phyloP scores from a whole-genome alignment of 2,329 filamentous ascomycete genomes.

The Emericellopsis cladophorae region DNA sequence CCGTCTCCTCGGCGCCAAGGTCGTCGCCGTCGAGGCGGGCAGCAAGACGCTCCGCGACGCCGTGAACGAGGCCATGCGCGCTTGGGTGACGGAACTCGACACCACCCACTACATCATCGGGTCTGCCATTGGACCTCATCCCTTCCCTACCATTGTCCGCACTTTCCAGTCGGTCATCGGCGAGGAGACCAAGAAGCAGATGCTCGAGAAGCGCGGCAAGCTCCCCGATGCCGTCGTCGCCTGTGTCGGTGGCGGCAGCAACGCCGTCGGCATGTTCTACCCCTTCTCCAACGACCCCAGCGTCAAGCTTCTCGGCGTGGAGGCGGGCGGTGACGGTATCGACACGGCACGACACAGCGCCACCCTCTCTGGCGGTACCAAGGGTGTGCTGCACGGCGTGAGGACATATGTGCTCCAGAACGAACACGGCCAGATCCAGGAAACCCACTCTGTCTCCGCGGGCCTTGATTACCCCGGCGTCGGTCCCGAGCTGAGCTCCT shows the following conservation, averaged over 20 bases:
- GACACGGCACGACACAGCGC: conserved; percentile 79
- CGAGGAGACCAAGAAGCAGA: conserved; percentile 84
- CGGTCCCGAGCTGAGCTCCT: conserved; percentile 78
- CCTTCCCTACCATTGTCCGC: conserved; percentile 93
- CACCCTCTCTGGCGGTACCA: conserved; percentile 72
- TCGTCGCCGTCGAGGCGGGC: conserved; percentile 86
- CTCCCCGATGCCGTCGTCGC: conserved; percentile 93
- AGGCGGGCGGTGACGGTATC: conserved; percentile 87
- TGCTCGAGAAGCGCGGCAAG: conserved; percentile 72
- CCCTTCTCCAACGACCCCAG: conserved; percentile 77
- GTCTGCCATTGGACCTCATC: conserved; percentile 92
- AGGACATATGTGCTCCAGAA: conserved; percentile 93
- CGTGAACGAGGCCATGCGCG: conserved; percentile 88
- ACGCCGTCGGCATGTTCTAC: conserved; percentile 96
- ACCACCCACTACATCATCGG: conserved; percentile 98
- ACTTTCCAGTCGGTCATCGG: conserved; percentile 98
- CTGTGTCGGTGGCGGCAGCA: conserved; percentile 90
- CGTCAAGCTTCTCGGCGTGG: conserved; percentile 85
- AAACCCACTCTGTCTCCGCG: conserved; percentile 93
- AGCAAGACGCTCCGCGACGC: conserved; percentile 73
- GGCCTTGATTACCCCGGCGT: conserved; percentile 96
- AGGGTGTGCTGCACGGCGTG: conserved; percentile 91
- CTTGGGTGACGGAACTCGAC: conserved; percentile 86
- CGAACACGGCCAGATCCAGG: conserved; percentile 80
- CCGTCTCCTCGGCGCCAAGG: conserved; percentile 85